Evolutionary conservation across 306 rosid species (phyloP).

Genomic region (Fagus crenata): DNA sequence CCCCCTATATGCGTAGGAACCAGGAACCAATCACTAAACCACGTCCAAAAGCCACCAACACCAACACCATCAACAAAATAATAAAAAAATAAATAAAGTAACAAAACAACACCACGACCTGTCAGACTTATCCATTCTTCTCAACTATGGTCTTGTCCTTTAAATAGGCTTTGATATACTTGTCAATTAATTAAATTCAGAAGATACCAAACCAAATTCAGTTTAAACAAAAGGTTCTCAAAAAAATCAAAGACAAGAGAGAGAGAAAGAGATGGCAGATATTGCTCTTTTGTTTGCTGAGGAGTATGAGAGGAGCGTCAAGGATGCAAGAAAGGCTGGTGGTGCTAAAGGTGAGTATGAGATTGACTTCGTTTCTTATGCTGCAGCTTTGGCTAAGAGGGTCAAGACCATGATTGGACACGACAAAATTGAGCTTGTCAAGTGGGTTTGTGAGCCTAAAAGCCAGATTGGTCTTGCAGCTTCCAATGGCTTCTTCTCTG

Average conservation of each 20-base stretch:
- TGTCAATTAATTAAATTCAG: not conserved
- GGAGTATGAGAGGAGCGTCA: conserved; percentile 76
- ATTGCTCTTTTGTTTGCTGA: conserved; percentile 85
- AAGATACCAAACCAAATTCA: not conserved
- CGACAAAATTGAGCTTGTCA: conserved; percentile 24
- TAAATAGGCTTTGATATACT: not conserved
- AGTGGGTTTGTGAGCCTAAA: conserved; percentile 52
- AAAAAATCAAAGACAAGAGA: not conserved
- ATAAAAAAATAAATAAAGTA: not conserved
- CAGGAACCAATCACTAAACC: conserved; percentile 1
- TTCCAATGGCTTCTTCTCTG: conserved; percentile 77
- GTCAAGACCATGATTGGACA: conserved; percentile 32
- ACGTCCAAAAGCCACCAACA: conserved; percentile 4
- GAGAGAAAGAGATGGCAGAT: conserved; percentile 54
- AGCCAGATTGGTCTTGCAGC: conserved; percentile 65
- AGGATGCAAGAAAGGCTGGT: conserved; percentile 23
- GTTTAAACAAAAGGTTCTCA: not conserved
- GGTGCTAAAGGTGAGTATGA: not conserved
- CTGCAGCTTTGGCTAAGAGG: conserved; percentile 36
- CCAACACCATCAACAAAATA: not conserved
- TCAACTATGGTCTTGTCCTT: not conserved
- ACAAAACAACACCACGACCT: not conserved
- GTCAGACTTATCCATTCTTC: conserved; percentile 35
- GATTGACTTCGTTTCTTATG: conserved; percentile 35
- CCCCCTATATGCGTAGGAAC: too few relatives aligned